phyloP scores from a whole-genome alignment of 495 filamentous ascomycete species.

The Choiromyces venosus region DNA sequence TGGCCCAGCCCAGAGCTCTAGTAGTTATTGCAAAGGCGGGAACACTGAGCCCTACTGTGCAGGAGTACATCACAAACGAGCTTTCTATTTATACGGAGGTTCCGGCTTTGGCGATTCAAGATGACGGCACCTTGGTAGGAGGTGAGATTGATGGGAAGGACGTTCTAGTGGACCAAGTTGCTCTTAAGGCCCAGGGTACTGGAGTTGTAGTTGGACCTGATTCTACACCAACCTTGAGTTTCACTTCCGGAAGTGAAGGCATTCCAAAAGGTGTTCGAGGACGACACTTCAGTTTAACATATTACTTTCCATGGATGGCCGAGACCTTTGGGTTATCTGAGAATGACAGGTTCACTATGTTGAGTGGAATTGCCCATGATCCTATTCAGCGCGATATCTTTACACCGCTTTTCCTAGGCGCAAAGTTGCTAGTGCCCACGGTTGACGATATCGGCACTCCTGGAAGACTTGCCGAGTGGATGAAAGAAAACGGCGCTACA shows the following conservation, averaged over 20 bases:
- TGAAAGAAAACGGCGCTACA: conserved; percentile 69
- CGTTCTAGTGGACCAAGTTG: conserved; percentile 53
- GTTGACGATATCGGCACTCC: conserved; percentile 76
- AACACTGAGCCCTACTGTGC: conserved; percentile 59
- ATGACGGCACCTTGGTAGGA: conserved; percentile 69
- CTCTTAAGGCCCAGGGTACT: conserved; percentile 54
- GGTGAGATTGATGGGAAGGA: conserved; percentile 62
- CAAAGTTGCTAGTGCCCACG: conserved; percentile 72
- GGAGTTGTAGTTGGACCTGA: conserved; percentile 85
- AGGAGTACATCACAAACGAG: conserved; percentile 67
- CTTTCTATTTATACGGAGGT: conserved; percentile 69
- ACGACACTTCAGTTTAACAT: conserved; percentile 77
- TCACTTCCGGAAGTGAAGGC: conserved; percentile 83
- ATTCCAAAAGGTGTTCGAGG: conserved; percentile 81
- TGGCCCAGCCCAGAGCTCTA: conserved; percentile 72
- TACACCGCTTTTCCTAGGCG: conserved; percentile 83
- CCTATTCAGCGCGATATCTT: conserved; percentile 92
- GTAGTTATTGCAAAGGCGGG: conserved; percentile 77
- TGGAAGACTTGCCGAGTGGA: conserved; percentile 87
- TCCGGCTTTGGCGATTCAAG: conserved; percentile 65
- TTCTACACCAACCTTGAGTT: conserved; percentile 72
- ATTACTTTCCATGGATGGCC: conserved; percentile 93
- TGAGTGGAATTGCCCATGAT: conserved; percentile 82
- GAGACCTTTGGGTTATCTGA: conserved; percentile 68
- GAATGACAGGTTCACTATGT: conserved; percentile 75